Evolutionary conservation across 2,329 filamentous ascomycete genomes (phyloP), one percentile per base, ranked within the genome.

Genomic region (Fusarium coicis): DNA sequence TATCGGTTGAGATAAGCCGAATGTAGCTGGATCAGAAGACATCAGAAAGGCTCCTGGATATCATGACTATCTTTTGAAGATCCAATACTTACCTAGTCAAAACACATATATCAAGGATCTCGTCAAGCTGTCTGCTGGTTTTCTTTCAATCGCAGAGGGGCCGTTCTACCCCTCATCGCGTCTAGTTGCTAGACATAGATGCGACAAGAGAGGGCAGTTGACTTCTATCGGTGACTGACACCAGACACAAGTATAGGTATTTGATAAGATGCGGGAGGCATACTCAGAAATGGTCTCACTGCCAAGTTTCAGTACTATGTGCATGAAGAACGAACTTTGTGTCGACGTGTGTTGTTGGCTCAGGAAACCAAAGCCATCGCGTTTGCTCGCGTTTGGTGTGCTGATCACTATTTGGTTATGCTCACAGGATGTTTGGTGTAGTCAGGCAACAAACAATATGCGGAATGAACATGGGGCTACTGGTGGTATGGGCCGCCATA

Each of bases 191-290:
- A 36, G 54, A 28, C n/a, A 28, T 19, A 56, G 43, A 66, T 68
- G 67, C 66, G 63, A 61, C 57, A 74, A 68, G 71, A 72, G 63
- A 58, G 43, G 64, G 68, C 55, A 52, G 52, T 40, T 36, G 23
- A 30, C 42, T 46, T 43, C 56, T 56, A 42, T 44, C 30, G 26
- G 40, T 26, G 12, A 50, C 44, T 30, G 15, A 26, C 19, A n/a
- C 43, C 37, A 52, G 52, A 57, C 34, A 52, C 21, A 59, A 10
- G n/a, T 23, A 30, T 21, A 21, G 7, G 23, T 28, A 21, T 28
- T 26, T 18, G 18, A 58, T 37, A 32, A 26, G 15, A 28, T 16
- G 15, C 18, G 5, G 23, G 37, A 50, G 30, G 32, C 18, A 34
- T 52, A 19, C n/a, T 55, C 16, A 19, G 28, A 34, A 26, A 11